Conservation (phyloP, 208 protist species). For the Porcisia deanei region DNA sequence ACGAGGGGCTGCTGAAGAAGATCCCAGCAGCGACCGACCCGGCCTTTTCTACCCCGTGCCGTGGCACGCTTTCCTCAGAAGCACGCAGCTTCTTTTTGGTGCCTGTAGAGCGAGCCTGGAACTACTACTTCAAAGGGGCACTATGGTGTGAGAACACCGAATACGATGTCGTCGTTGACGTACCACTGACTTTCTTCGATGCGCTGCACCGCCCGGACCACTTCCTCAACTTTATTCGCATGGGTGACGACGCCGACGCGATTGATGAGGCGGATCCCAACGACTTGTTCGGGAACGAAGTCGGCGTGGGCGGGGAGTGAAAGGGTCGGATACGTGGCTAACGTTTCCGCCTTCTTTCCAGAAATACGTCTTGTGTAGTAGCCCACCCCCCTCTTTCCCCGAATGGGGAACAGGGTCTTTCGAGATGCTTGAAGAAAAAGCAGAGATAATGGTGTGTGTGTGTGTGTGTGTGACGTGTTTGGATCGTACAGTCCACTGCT, state of each 20-base stretch:
- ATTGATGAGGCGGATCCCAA: slow-evolving; percentile 71
- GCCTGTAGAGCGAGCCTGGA: slow-evolving; percentile 74
- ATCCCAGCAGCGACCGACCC: slow-evolving; percentile 53
- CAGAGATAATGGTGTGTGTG: not conserved
- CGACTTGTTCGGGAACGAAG: slow-evolving; percentile 61
- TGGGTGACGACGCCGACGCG: slow-evolving; percentile 42
- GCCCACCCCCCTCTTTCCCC: not conserved
- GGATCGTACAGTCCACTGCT: too few species aligned
- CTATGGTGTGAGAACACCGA: slow-evolving; percentile 73
- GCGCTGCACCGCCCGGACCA: slow-evolving; percentile 79
- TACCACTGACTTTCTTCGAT: slow-evolving; percentile 74
- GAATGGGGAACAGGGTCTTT: not conserved
- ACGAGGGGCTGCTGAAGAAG: slow-evolving; percentile 54
- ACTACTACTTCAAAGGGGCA: slow-evolving; percentile 87
- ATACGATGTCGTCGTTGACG: slow-evolving; percentile 77
- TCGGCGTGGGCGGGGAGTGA: slow-evolving; percentile 16
- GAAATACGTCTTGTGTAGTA: not conserved
- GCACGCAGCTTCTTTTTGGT: slow-evolving; percentile 82
- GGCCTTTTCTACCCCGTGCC: slow-evolving; percentile 54
- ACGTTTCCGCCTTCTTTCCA: not conserved
- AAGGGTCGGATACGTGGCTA: slow-evolving; percentile 8
- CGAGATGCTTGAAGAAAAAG: not conserved
- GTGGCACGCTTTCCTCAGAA: slow-evolving; percentile 65
- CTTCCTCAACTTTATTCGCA: slow-evolving; percentile 85
- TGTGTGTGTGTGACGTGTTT: not conserved